Base-by-base conservation (phyloP, 306 rosid genomes). In the Comarum palustre region DNA sequence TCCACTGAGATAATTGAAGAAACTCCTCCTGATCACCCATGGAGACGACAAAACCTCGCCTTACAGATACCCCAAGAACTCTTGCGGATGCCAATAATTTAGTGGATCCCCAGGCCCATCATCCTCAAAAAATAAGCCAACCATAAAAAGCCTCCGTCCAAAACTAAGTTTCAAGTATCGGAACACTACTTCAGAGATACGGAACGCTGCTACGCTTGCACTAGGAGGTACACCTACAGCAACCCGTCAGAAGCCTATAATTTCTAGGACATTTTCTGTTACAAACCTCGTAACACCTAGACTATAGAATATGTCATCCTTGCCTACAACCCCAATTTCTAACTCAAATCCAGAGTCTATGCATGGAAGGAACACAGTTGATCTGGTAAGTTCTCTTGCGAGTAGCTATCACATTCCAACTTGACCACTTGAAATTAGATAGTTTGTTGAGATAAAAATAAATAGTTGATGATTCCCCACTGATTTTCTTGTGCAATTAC, bases 1-100 rank as follows among this genome's bases (percentile, higher is more conserved):
- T 75, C 79, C 43, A 59, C 83, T 66, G 96, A 92, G 74, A 90
- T 88, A 75, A 79, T 77, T 16, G 90, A 90, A 84, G 96, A 87
- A 77, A 43, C 66, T 12, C 72, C 77, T 36, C 73, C 73, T 36
- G 81, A 31, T 61, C 83, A 75, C 46, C 82, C 75, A 42, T 74
- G 77, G 68, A 85, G 83, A 78, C 73, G 78, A 74, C 73, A 79
- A 68, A 78, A 83, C 69, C 86, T 83, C 41, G 45, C 64, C 42
- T 59, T 82, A 76, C 73, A 86, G 36, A 81, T 77, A 79, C 92
- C 85, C 13, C 84, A 24, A 81, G 63, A 80, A 75, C 57, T 62
- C 67, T 72, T 6, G 88, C 83, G 69, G 83, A 79, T 71, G 51
- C 82, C 59, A 64, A 71, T 25, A n/a, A n/a, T n/a, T 41, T 51